phyloP scores from a whole-genome alignment of 805 yeast genomes.

The Yarrowia yakushimensis region DNA sequence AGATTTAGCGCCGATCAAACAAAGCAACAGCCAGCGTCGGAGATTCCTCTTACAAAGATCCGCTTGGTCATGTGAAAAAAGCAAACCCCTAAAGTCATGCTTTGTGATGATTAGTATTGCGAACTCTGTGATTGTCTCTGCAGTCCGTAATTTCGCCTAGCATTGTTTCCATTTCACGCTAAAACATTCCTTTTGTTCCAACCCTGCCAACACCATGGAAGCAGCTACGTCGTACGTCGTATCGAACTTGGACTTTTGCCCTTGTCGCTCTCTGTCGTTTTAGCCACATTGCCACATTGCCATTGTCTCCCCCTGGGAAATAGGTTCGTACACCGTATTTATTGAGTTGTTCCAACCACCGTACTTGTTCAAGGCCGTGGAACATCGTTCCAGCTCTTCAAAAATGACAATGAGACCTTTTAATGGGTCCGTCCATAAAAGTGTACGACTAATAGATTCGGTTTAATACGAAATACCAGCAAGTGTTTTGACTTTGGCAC shows the following conservation, averaged over 20 bases:
- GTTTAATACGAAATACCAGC: constrained; percentile 1
- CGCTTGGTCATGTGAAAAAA: background rate
- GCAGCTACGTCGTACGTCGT: constrained; percentile 1
- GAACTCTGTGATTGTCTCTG: too few relatives aligned
- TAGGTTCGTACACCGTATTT: background rate
- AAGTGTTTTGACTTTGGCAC: background rate
- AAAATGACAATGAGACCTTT: too few relatives aligned
- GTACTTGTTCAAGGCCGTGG: too few relatives aligned
- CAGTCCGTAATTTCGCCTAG: too few relatives aligned
- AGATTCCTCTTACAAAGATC: background rate
- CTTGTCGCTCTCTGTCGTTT: too few relatives aligned
- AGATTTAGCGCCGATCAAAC: background rate
- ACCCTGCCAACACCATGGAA: background rate
- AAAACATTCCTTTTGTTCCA: background rate
- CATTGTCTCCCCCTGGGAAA: background rate
- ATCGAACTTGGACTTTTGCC: too few relatives aligned
- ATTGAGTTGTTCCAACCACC: too few relatives aligned
- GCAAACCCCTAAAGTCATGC: too few relatives aligned
- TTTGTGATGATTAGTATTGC: background rate
- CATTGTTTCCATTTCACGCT: background rate
- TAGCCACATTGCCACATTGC: background rate
- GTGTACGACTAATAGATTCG: too few relatives aligned
- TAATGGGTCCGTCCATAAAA: too few relatives aligned
- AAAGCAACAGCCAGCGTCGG: background rate
- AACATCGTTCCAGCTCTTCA: too few relatives aligned